Conservation (phyloP, 257 asterid species). For the Catharanthus roseus region DNA sequence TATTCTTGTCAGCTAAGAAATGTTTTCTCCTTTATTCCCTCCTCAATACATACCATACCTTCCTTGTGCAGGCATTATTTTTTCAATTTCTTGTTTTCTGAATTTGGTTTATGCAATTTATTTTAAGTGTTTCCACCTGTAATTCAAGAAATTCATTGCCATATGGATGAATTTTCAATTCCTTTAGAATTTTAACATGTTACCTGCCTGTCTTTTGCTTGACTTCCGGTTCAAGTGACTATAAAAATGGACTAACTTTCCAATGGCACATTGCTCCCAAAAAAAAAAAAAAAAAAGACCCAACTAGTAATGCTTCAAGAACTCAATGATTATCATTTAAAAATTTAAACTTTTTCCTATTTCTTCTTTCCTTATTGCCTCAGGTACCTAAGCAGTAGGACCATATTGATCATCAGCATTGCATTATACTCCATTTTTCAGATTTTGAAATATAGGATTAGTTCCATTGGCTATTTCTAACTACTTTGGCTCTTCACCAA, state of each 20-base stretch:
- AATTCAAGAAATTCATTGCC: not conserved
- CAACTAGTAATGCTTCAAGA: conserved; percentile 8
- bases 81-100: not conserved
- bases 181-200: not conserved
- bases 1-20: conserved; percentile 8
- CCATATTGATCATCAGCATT: not conserved
- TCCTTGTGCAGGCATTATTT: conserved; percentile 7
- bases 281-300: conserved; percentile 7
- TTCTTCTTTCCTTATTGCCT: not conserved
- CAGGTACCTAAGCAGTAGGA: conserved; percentile 2
- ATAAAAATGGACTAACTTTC: conserved; percentile 11
- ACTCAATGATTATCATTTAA: conserved; percentile 3
- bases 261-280: conserved; percentile 13
- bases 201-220: not conserved
- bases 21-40: conserved; percentile 15
- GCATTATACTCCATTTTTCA: not conserved
- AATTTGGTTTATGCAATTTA: not conserved
- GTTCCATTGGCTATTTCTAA: conserved; percentile 9
- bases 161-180: not conserved
- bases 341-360: conserved; percentile 3
- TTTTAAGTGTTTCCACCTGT: not conserved
- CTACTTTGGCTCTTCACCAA: conserved; percentile 4
- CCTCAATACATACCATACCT: conserved; percentile 11
- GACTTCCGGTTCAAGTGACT: not conserved
- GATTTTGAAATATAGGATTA: not conserved